Evolutionary conservation across 768 basidiomycete species (phyloP).

Genomic region (Rhodotorula paludigena): DNA sequence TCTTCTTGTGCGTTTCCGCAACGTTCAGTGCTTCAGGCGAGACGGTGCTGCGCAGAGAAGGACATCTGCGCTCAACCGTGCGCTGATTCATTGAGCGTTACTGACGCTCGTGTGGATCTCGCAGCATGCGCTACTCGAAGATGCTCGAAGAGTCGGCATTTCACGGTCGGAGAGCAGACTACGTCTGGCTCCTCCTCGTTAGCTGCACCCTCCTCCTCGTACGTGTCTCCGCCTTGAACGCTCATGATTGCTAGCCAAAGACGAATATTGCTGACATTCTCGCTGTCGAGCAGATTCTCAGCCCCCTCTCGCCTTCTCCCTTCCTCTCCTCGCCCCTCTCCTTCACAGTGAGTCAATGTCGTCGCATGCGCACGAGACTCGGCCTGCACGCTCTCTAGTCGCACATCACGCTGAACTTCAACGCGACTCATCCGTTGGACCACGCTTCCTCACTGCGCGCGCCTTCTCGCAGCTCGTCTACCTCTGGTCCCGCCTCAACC

Average conservation of each 20-base stretch:
- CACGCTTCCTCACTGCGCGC: constrained; percentile 4
- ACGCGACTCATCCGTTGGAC: no score
- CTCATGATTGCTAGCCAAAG: no score
- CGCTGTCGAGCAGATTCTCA: constrained; percentile 31
- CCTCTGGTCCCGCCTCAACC: constrained; percentile 91
- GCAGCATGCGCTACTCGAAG: constrained; percentile 90
- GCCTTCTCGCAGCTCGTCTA: constrained; percentile 66
- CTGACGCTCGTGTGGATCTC: no score
- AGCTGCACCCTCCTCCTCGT: constrained; percentile 83
- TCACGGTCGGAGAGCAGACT: constrained; percentile 82
- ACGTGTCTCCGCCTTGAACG: constrained; percentile 43
- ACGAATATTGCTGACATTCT: neutral
- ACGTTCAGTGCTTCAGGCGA: neutral
- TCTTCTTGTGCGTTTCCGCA: constrained; percentile 77
- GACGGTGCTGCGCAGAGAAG: no score
- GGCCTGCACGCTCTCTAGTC: no score
- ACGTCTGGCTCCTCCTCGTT: constrained; percentile 85
- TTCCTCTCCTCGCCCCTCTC: constrained; percentile 56
- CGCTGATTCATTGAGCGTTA: no score
- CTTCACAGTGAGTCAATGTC: constrained; percentile 24
- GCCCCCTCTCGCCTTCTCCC: constrained; percentile 49
- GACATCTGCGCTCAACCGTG: no score
- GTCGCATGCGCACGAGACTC: neutral
- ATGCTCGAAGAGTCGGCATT: constrained; percentile 97
- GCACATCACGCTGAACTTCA: neutral